Base-by-base conservation (phyloP, 1,284 basidiomycete genomes). In the Trichosporon sp. region DNA sequence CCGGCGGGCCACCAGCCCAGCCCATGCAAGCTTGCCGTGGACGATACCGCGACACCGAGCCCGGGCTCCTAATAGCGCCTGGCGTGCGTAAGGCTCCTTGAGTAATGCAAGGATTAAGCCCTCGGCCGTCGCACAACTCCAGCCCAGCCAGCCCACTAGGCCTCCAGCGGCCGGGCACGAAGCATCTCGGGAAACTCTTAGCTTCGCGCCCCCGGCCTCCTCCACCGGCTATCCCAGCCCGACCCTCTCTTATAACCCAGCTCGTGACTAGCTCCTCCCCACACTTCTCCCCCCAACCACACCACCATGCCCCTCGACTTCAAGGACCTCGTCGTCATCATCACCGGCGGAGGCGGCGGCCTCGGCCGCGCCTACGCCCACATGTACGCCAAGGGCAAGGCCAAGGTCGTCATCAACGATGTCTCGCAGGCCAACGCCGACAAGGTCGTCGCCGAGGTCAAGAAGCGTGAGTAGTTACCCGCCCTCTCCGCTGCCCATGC, bases 301-400 rank as follows among this genome's bases (percentile, higher is more conserved):
- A 60, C 13, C 60, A 70, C 18, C 51, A 70, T 67, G 69, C 66
- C 58, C 25, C 73, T 81, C 64, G 76, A 81, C 73, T 98, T 96
- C 87, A 91, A 93, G 84, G 91, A 91, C 74, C 92, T 97, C 72
- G 95, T 93, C 42, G 92, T 95, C 74, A 88, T 99, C 75, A 86
- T 99, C 75, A 99, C 97, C 62, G 97, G 96, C 69, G 96, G 94
- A 66, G 97, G 97, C 34, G 93, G 93, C 73, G 96, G 96, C 42
- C 87, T 99, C 32, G 96, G 96, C 67, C 91, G 89, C 84, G 88
- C 92, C 91, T 98, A 99, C 84, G 92, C 95, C 0, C 85, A 92
- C 67, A 87, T 95, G 75, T 98, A 94, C 81, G 95, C 93, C 35
- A 88, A 91, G 18, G 87, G 93, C 67, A 96, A 95, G 9, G 94